phyloP scores from a whole-genome alignment of 768 basidiomycete genomes.

The Mycena latifolia region DNA sequence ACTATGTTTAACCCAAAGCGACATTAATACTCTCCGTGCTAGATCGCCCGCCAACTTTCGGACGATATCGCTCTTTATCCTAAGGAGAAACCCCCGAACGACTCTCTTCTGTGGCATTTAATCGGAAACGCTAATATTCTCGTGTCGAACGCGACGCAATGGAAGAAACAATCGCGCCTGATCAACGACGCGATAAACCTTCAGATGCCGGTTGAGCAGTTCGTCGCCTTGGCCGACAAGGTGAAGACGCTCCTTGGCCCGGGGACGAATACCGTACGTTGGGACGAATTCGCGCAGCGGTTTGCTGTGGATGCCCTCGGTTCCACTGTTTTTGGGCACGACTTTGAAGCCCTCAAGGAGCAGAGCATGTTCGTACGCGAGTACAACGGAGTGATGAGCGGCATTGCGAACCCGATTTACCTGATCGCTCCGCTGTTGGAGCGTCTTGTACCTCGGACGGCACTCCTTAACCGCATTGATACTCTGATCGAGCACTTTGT shows the following conservation, averaged over 20 bases:
- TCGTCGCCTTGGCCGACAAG: conserved; percentile 46
- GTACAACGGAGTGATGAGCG: conserved; percentile 51
- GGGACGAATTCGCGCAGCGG: conserved; percentile 40
- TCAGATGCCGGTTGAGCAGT: conserved; percentile 49
- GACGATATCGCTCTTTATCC: conserved; percentile 42
- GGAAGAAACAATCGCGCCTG: conserved; percentile 51
- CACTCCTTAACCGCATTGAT: conserved; percentile 46
- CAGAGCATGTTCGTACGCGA: conserved; percentile 50
- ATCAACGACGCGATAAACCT: conserved; percentile 50
- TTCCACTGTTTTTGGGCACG: conserved; percentile 50
- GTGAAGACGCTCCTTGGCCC: conserved; percentile 47
- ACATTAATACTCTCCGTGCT: neutral
- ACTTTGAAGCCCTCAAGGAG: conserved; percentile 49
- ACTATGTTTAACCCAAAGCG: neutral
- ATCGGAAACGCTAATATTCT: conserved; percentile 51
- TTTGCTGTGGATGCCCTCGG: conserved; percentile 54
- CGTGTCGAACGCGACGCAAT: conserved; percentile 52
- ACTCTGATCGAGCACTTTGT: conserved; percentile 44
- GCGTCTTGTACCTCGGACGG: conserved; percentile 44
- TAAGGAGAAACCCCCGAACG: conserved; percentile 45
- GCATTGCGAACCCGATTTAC: conserved; percentile 49
- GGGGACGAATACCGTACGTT: conserved; percentile 33
- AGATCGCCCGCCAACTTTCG: conserved; percentile 43
- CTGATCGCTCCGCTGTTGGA: conserved; percentile 50
- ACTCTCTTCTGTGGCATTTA: conserved; percentile 51